phyloP scores from a whole-genome alignment of 768 basidiomycete genomes.

The Naganishia friedmannii region DNA sequence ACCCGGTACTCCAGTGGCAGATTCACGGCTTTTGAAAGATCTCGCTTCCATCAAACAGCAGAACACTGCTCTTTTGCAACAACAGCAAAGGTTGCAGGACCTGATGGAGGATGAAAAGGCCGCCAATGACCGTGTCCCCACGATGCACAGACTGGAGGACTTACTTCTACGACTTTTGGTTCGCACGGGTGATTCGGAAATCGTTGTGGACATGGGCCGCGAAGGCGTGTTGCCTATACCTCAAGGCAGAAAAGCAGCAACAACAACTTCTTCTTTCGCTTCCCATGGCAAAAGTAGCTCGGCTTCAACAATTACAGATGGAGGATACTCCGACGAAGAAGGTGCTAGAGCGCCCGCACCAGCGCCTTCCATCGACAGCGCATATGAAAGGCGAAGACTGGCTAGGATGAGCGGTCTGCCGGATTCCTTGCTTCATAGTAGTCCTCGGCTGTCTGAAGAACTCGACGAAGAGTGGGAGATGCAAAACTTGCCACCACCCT shows the following conservation, averaged over 20 bases:
- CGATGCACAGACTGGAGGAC: conserved; percentile 48
- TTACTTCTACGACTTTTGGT: conserved; percentile 58
- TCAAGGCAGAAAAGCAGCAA: background rate
- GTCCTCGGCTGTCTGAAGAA: conserved; percentile 4
- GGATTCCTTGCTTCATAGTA: conserved; percentile 20
- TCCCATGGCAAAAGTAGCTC: background rate
- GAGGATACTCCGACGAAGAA: conserved; percentile 40
- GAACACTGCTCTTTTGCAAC: conserved; percentile 62
- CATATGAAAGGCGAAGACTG: background rate
- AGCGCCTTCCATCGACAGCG: conserved; percentile 33
- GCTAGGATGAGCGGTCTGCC: conserved; percentile 24
- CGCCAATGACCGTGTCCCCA: conserved; percentile 32
- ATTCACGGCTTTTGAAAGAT: conserved; percentile 58
- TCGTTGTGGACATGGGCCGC: conserved; percentile 45
- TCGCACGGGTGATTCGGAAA: conserved; percentile 55
- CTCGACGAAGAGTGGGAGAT: conserved; percentile 39
- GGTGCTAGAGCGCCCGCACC: conserved; percentile 37
- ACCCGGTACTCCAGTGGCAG: conserved; percentile 50
- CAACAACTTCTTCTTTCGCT: background rate
- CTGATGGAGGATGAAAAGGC: conserved; percentile 58
- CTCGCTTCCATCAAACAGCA: conserved; percentile 61
- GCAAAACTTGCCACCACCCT: conserved; percentile 41
- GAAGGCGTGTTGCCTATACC: background rate
- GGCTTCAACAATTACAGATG: background rate
- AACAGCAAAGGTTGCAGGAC: conserved; percentile 63